A percentile compares a stretch with the other conserved stretches of the same genome.
Evolutionary conservation across 2,329 filamentous ascomycete genomes (phyloP).

Genomic region (Nothophaeocryptopus gaeumannii): DNA sequence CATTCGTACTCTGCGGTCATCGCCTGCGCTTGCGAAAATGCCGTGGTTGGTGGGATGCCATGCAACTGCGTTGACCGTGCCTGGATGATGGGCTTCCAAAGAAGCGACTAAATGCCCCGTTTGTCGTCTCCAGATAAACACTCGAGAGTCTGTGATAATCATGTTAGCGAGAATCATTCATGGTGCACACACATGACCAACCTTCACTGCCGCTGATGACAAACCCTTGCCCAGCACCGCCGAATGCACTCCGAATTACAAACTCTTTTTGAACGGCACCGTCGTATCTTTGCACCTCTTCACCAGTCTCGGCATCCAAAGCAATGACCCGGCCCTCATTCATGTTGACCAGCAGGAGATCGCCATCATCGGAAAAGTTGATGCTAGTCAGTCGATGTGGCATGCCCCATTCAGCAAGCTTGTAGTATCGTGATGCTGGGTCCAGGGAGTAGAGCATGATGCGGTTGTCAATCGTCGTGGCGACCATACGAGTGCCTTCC

Average conservation of each 20-base stretch:
- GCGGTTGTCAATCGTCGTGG: slow-evolving; percentile 66
- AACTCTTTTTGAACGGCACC: slow-evolving; percentile 73
- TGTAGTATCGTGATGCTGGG: slow-evolving; percentile 62
- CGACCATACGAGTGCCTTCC: slow-evolving; percentile 76
- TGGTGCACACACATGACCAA: slow-evolving; percentile 36
- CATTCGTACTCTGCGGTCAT: slow-evolving; percentile 83
- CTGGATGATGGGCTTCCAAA: slow-evolving; percentile 68
- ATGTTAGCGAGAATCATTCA: background rate
- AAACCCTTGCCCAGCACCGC: slow-evolving; percentile 88
- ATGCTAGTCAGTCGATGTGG: slow-evolving; percentile 73
- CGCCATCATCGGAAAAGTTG: slow-evolving; percentile 76
- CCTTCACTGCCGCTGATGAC: slow-evolving; percentile 89
- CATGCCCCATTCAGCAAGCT: slow-evolving; percentile 70
- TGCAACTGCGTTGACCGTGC: slow-evolving; percentile 78
- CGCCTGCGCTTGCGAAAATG: slow-evolving; percentile 87
- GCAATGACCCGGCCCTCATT: slow-evolving; percentile 73
- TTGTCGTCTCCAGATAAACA: slow-evolving; percentile 90
- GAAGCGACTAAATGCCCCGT: slow-evolving; percentile 73
- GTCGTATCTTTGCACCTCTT: slow-evolving; percentile 69
- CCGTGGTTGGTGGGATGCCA: slow-evolving; percentile 84
- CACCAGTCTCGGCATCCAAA: slow-evolving; percentile 70
- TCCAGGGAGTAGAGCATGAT: slow-evolving; percentile 73
- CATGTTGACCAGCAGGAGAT: slow-evolving; percentile 77
- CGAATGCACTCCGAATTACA: slow-evolving; percentile 79
- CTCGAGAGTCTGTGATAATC: slow-evolving; percentile 54